A percentile compares a stretch with the other conserved stretches of the same genome.
phyloP scores from a whole-genome alignment of 495 filamentous ascomycete species.

The Tetracladium setigerum region DNA sequence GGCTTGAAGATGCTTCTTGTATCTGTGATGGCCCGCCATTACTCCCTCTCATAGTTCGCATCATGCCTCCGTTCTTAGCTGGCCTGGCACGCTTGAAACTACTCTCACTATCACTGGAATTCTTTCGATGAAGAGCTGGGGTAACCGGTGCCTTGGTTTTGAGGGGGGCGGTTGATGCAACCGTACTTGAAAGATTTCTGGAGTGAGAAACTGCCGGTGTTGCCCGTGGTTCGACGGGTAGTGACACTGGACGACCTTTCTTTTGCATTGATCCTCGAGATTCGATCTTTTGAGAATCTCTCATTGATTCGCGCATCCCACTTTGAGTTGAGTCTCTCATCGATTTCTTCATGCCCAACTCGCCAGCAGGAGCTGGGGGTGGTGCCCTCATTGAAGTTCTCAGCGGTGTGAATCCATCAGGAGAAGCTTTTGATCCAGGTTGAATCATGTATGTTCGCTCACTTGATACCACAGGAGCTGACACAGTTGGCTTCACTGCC shows the following conservation, averaged over 20 bases:
- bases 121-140: slow-evolving; percentile 14
- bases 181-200: slow-evolving; percentile 9
- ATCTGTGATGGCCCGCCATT: slow-evolving; percentile 1
- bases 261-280: slow-evolving; percentile 11
- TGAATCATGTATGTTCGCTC: slow-evolving; percentile 33
- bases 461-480: slow-evolving; percentile 5
- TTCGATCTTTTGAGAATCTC: slow-evolving; percentile 8
- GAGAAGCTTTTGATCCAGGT: slow-evolving; percentile 31
- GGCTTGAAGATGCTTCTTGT: slow-evolving; percentile 18
- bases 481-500: slow-evolving; percentile 7
- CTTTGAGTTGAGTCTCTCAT: slow-evolving; percentile 19
- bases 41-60: slow-evolving; percentile 17
- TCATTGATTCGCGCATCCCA: slow-evolving; percentile 15
- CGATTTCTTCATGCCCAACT: slow-evolving; percentile 28
- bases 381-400: slow-evolving; percentile 33
- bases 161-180: slow-evolving; percentile 9
- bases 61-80: slow-evolving; percentile 5
- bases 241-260: slow-evolving; percentile 14
- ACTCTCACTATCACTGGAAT: slow-evolving; percentile 20
- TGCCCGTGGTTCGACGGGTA: slow-evolving; percentile 23
- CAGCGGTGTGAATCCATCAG: slow-evolving; percentile 24
- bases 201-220: slow-evolving; percentile 15
- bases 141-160: slow-evolving; percentile 4
- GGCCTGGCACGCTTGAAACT: slow-evolving; percentile 21
- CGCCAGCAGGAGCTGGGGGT: slow-evolving; percentile 16